Evolutionary conservation across 108 stramenopile genomes (phyloP), one percentile per base, ranked within the genome.

Genomic region (Mayamaea pseudoterrestris): DNA sequence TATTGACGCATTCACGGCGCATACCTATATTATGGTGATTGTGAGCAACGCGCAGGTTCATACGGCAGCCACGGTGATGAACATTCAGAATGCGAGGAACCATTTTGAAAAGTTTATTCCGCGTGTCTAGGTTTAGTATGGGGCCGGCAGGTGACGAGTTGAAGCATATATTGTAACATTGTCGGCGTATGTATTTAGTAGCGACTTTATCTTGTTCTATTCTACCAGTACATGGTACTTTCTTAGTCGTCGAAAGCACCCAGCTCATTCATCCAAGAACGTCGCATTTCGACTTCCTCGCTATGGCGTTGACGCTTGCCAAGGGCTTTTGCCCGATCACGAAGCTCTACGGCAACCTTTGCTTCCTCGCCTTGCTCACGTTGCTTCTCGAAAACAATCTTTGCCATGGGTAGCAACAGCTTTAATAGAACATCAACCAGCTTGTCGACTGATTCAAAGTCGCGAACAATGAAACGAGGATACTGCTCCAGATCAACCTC

Each of bases 1-100:
- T 52, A 94, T 99, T 60, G 96, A 96, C 58, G 76, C 69, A 22
- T 93, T 99, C 61, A 99, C 98, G 4, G 74, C 66, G 40, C 96
- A 95, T 62, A 99, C 98, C 17, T 96, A 90, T 60, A 95, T 99
- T 35, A 97, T 99, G 98, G 91, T 99, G 41, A 91, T 99, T 57
- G 80, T 91, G 5, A 71, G 77, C 32, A 80, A 89, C 58, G 74
- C 88, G 17, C 55, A 63, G 3, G 76, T 92, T 2, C 79, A 83
- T 43, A 90, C 81, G 34, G 82, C 90, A 13, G 84, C 92, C 14
- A 93, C 93, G 27, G 55, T 88, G 45, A 60, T 89, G 47, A 97
- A 97, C 52, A 94, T 97, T 60, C 76, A 83, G 37, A 92, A 90
- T 50, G 95, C 95, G 2, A 74, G 84, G 35, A 58, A 65, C 43